Base-by-base conservation (phyloP, 768 basidiomycete genomes). In the Hypholoma fasciculare region DNA sequence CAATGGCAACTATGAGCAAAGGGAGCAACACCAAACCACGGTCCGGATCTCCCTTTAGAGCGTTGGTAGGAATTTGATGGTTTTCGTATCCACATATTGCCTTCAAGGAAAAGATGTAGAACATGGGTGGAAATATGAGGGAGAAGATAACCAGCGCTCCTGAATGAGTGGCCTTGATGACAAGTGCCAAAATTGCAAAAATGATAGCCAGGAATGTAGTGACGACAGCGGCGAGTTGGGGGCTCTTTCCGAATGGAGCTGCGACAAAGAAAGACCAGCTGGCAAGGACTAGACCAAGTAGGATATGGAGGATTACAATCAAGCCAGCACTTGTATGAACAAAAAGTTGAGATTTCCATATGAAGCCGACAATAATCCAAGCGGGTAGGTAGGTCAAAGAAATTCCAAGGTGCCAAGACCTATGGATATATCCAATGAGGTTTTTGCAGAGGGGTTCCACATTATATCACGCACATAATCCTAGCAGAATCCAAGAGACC, bases 231-330 rank as follows among this genome's bases (percentile, higher is more conserved):
- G 88, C 86, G 11, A 90, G 77, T 62, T 89, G 88, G 6, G 88
- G 86, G 56, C 84, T 88, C 67, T 87, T 87, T 5, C 86, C 85
- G 59, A 90, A 90, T 0, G 87, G 88, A 16, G 79, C 82, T 2
- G 85, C 82, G 39, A 88, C 69, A 64, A 91, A 87, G 68, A 91
- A 82, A 2, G 89, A 84, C 84, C 86, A 90, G 56, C 85, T 86
- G 0, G 86, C 85, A 16, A 91, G 77, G 2, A 82, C 79, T 26
- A 90, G 72, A 14, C 89, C 88, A 34, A 88, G 78, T 34, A 93
- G 74, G 39, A 92, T 69, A 63, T 92, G 86, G 17, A 90, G 71
- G 36, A 78, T 75, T 39, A 92, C 74, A 56, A 92, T 74, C 30
- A 91, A 69, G 2, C 82, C 84, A 16, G 75, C 76, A 60, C 79